Conservation (phyloP, 306 rosid species). For the Fragaria vesca region DNA sequence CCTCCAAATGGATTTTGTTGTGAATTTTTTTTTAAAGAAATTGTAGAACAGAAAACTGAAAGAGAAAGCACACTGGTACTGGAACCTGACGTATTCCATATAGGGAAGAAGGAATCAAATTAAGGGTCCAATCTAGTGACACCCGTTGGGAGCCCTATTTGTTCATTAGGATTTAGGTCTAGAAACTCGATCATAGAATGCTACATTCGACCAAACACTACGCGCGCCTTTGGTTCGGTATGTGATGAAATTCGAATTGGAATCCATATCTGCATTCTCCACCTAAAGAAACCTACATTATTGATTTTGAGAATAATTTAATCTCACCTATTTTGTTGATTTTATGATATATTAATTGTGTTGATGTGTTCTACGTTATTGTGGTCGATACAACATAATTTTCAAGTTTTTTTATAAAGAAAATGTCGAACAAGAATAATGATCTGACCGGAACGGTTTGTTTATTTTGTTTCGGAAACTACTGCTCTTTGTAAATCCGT, state of each 20-base stretch:
- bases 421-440: background rate
- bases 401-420: background rate
- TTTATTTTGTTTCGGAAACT: background rate
- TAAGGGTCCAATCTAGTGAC: background rate
- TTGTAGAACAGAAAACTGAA: background rate
- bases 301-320: background rate
- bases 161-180: background rate
- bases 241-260: background rate
- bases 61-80: background rate
- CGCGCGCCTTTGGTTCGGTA: background rate
- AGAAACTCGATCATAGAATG: background rate
- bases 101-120: background rate
- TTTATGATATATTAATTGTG: background rate
- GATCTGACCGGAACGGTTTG: background rate
- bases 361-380: background rate
- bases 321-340: background rate
- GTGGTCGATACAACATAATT: background rate
- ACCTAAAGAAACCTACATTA: background rate
- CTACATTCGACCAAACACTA: slow-evolving; percentile 29
- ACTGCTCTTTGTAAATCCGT: background rate
- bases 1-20: background rate
- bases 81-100: slow-evolving; percentile 5
- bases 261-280: background rate
- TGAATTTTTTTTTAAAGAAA: background rate
- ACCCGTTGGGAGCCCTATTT: background rate